Evolutionary conservation across 1,139 yeast species (phyloP), one percentile per base, ranked within the genome.

Genomic region (Pichia sp.): DNA sequence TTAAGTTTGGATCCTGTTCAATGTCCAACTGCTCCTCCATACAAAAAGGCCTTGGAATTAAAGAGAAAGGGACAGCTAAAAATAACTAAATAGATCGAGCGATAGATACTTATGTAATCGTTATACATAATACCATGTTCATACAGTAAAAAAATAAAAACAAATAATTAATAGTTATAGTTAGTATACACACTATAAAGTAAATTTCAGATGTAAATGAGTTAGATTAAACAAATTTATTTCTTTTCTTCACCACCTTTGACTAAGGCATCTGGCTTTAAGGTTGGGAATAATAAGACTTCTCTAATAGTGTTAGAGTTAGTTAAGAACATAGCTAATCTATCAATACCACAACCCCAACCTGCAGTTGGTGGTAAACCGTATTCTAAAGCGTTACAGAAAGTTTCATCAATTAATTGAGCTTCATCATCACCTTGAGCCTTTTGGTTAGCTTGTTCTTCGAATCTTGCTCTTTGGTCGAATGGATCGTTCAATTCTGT

Each of bases 351-450:
- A 75, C 96, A 86, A 63, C 99, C 99, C 98, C 98, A 93, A 61
- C 99, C 99, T 69, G 95, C 99, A 62, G 99, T 93, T 63, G 99
- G 99, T 53, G 99, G 99, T 65, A 93, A 79, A 70, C 99, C 99
- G 71, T 89, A 93, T 75, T 93, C 99, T 66, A 93, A 81, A 56
- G 99, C 97, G 64, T 91, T 88, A 76, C 96, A 86, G 90, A 93
- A 93, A 54, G 89, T 85, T 73, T 93, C 99, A 68, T 93, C 99
- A 57, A 93, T 79, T 71, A 90, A 69, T 75, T 93, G 99, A 51
- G 97, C 99, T 75, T 93, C 99, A 65, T 93, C 99, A 67, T 93
- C 99, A 77, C 99, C 99, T 72, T 90, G 97, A 59, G 77, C 98
- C 77, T 93, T 93, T 78, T 93, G 99, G 72, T 87, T 83, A 44